Conservation (phyloP, 257 asterid genomes). For the Scutellaria galericulata region DNA sequence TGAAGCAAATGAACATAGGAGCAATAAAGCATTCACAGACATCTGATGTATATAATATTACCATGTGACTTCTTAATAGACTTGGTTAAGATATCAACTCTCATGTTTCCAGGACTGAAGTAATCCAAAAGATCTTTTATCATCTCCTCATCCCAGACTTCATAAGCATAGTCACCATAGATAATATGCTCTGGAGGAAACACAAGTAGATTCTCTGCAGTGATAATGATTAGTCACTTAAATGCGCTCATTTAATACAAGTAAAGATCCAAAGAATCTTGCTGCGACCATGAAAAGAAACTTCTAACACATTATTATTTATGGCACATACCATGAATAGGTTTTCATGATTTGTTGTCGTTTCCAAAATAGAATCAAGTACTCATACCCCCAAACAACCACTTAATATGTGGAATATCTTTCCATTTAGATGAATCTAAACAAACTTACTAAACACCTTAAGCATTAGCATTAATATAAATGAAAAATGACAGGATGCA, state of each 20-base stretch:
- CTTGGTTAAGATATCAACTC: slow-evolving; percentile 82
- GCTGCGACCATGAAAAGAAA: slow-evolving; percentile 3
- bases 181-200: slow-evolving; percentile 90
- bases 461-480: slow-evolving; percentile 9
- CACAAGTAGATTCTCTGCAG: slow-evolving; percentile 86
- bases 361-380: slow-evolving; percentile 28
- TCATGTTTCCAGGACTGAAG: slow-evolving; percentile 94
- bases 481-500: slow-evolving; percentile 15
- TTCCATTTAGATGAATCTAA: slow-evolving; percentile 14
- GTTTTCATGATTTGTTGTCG: slow-evolving; percentile 5
- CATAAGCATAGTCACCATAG: slow-evolving; percentile 86
- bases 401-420: background rate
- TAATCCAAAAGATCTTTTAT: slow-evolving; percentile 68
- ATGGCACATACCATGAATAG: slow-evolving; percentile 9
- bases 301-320: background rate
- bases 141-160: slow-evolving; percentile 82
- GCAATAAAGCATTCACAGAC: slow-evolving; percentile 22
- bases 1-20: slow-evolving; percentile 11
- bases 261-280: slow-evolving; percentile 25
- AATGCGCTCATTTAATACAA: slow-evolving; percentile 26
- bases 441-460: slow-evolving; percentile 18
- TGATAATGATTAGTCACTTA: slow-evolving; percentile 32
- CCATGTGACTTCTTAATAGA: slow-evolving; percentile 67
- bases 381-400: slow-evolving; percentile 14
- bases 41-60: slow-evolving; percentile 38